Evolutionary conservation across 2,329 filamentous ascomycete genomes (phyloP), one percentile per base, ranked within the genome.

Genomic region (Monilinia fructicola): DNA sequence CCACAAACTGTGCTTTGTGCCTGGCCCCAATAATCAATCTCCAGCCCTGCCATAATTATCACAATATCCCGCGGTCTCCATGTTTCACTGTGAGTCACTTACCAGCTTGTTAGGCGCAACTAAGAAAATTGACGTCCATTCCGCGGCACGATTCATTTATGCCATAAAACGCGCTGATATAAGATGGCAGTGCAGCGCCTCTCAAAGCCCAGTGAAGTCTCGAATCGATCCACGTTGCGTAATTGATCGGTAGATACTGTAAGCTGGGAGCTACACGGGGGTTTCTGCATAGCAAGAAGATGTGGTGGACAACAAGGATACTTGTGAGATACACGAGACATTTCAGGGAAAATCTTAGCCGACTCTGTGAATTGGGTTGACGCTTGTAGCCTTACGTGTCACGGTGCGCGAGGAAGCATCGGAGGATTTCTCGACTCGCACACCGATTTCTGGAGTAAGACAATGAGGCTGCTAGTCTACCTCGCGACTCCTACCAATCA

Each of bases 11-110:
- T 52, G 50, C 10, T 1, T 58, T 58, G 23, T 31, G 26, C 16
- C 55, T 46, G 40, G n/a, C 23, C 40, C 21, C n/a, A 44, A 16
- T 3, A 31, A 14, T 46, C 21, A 46, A 0, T 46, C 16, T 46
- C 42, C 42, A 18, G 42, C 42, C 16, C 5, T 21, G 42, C 42
- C 42, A 46, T 6, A 7, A 42, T 42, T 14, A 40, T 14, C 38
- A 14, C 38, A 31, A 31, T n/a, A 3, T 31, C 23, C 55, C 55
- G 55, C 26, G 21, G 9, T 11, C 11, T 28, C 18, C 40, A n/a
- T 9, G 55, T 58, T 58, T 58, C 55, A 58, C 31, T 21, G 31
- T 58, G 55, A 58, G 40, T 58, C 55, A 46, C 18, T n/a, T 10
- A 31, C 18, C 40, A 46, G 40, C 55, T 28, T 23, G 38, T 26